Percentiles rank a stretch among this genome's conserved stretches.
These are phyloP conservation scores for Lecanicillium sp. DNA, from an alignment of 2,329 filamentous ascomycete species.

Conservation along the genomic window DNA sequence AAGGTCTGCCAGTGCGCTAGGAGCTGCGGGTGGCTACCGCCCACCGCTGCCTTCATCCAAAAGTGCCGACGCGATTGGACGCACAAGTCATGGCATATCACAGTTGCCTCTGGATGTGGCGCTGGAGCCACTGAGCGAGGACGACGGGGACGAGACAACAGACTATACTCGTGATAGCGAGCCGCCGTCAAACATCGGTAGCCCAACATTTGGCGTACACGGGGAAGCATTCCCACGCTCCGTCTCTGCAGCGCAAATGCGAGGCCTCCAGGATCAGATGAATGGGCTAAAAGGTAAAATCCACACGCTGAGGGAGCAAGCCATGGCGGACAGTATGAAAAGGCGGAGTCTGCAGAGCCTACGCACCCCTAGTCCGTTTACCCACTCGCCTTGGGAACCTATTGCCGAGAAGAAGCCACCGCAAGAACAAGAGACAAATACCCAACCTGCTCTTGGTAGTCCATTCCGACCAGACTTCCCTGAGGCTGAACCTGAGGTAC, in stretches of 20 bases:
- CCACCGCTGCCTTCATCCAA: conserved; percentile 37
- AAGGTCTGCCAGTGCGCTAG: conserved; percentile 58
- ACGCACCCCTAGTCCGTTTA: conserved; percentile 71
- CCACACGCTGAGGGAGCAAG: conserved; percentile 69
- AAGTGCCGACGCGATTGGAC: conserved; percentile 32
- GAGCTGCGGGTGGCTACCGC: conserved; percentile 50
- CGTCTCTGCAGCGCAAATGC: conserved; percentile 65
- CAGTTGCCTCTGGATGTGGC: conserved; percentile 31
- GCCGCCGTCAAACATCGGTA: conserved; percentile 31
- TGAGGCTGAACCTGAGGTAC: conserved; percentile 6
- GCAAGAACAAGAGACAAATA: conserved; percentile 9
- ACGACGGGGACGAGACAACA: conserved; percentile 28
- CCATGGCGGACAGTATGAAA: conserved; percentile 70
- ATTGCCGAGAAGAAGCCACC: conserved; percentile 12
- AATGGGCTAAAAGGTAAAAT: conserved; percentile 80
- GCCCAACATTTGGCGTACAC: conserved; percentile 35
- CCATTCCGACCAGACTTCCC: conserved; percentile 8
- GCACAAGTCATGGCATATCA: conserved; percentile 28
- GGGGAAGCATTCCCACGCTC: conserved; percentile 52
- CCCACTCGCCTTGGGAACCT: conserved; percentile 46
- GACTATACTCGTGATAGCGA: conserved; percentile 23
- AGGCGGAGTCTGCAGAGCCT: conserved; percentile 70
- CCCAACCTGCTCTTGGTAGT: conserved; percentile 8
- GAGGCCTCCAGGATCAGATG: conserved; percentile 74
- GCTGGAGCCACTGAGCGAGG: conserved; percentile 49